Conservation (phyloP, 371 early-diverging fungal genomes). For the Mortierella sp. region DNA sequence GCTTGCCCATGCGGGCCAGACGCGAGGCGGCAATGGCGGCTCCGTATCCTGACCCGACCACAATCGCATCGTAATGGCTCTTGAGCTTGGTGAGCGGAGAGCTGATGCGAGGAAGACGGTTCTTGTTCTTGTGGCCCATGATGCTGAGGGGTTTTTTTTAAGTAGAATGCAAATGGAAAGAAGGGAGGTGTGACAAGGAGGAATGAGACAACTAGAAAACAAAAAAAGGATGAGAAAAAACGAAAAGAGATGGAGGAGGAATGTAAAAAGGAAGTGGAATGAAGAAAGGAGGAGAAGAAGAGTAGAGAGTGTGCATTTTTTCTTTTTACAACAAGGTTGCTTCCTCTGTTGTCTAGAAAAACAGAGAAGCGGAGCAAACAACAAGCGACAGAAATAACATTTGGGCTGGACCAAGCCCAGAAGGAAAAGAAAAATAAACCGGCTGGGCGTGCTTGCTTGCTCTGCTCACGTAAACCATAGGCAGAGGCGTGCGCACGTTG, state of each 20-base stretch:
- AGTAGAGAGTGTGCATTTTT: not conserved
- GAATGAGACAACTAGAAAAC: not conserved
- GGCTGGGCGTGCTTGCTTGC: not conserved
- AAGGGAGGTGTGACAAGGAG: not conserved
- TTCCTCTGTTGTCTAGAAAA: not conserved
- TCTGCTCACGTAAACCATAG: constrained; percentile 6
- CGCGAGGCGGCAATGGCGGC: constrained; percentile 61
- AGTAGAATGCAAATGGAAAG: not conserved
- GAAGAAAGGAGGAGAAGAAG: not conserved
- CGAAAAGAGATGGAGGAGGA: not conserved
- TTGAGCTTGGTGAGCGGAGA: constrained; percentile 49
- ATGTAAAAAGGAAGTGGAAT: not conserved
- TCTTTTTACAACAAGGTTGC: not conserved
- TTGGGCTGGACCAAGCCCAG: constrained; percentile 2
- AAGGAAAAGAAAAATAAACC: not conserved
- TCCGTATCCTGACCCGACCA: constrained; percentile 62
- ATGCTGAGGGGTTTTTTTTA: constrained; percentile 12
- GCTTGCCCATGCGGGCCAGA: constrained; percentile 59
- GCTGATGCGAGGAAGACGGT: constrained; percentile 38
- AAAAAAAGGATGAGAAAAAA: not conserved
- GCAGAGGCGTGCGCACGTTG: not conserved
- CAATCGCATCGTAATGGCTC: constrained; percentile 59
- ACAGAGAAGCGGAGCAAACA: not conserved
- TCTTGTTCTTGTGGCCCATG: constrained; percentile 33
- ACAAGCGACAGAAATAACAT: not conserved